A percentile compares a stretch with the other conserved stretches of the same genome.
Conservation (phyloP, 2,329 filamentous ascomycete genomes). For the Coniochaeta sp. region DNA sequence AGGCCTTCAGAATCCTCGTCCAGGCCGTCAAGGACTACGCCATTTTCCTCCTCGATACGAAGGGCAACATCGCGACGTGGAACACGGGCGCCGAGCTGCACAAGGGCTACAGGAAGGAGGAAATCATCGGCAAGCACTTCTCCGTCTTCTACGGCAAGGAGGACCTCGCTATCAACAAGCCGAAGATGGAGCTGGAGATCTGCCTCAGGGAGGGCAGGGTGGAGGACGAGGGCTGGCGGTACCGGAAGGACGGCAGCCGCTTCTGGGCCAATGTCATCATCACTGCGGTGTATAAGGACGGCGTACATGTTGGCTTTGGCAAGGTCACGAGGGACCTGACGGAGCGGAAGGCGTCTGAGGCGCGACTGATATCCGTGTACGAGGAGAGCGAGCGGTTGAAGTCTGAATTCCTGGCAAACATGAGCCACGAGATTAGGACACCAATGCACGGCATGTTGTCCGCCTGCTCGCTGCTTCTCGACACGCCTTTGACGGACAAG, state of each 20-base stretch:
- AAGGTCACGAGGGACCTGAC: constrained; percentile 53
- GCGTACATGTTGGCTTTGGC: constrained; percentile 47
- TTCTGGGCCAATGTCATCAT: constrained; percentile 58
- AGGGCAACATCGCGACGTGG: constrained; percentile 51
- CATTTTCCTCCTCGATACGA: constrained; percentile 53
- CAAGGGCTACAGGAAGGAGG: constrained; percentile 46
- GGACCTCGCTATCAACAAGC: constrained; percentile 41
- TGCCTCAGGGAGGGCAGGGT: constrained; percentile 48
- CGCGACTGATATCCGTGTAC: constrained; percentile 47
- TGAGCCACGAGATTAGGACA: constrained; percentile 58
- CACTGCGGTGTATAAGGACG: constrained; percentile 45
- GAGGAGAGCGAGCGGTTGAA: constrained; percentile 59
- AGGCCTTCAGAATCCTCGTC: constrained; percentile 54
- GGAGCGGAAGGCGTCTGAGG: constrained; percentile 46
- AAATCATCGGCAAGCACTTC: constrained; percentile 53
- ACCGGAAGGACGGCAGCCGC: constrained; percentile 47
- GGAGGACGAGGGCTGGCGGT: constrained; percentile 55
- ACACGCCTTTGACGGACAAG: constrained; percentile 42
- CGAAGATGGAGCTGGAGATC: constrained; percentile 40
- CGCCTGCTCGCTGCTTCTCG: constrained; percentile 49
- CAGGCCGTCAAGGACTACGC: constrained; percentile 56
- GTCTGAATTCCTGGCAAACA: constrained; percentile 55
- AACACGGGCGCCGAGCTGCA: constrained; percentile 47
- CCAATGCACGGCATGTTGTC: constrained; percentile 58
- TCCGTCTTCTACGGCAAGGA: constrained; percentile 48